phyloP scores from a whole-genome alignment of 129 eudicot species.

The Escallonia herrerae region DNA sequence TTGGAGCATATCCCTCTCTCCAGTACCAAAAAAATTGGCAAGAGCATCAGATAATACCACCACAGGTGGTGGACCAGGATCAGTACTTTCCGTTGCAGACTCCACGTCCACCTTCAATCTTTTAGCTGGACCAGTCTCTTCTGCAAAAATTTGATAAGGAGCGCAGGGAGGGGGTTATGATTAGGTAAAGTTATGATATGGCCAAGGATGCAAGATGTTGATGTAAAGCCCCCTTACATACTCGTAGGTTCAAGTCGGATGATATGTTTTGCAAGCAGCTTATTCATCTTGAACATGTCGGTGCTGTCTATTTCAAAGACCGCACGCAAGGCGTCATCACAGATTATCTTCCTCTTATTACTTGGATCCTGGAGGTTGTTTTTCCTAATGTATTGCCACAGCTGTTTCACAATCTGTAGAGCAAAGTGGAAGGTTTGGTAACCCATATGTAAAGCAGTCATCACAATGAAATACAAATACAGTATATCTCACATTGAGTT shows the following conservation, averaged over 20 bases:
- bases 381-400: constrained; percentile 91
- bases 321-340: constrained; percentile 83
- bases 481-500: too few species aligned
- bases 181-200: not conserved
- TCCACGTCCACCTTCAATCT: constrained; percentile 45
- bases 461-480: too few species aligned
- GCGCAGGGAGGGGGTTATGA: not conserved
- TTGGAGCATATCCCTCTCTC: constrained; percentile 68
- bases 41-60: constrained; percentile 76
- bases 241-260: constrained; percentile 79
- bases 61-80: constrained; percentile 15
- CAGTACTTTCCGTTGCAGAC: constrained; percentile 37
- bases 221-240: constrained; percentile 22
- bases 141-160: constrained; percentile 29
- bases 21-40: constrained; percentile 66
- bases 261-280: constrained; percentile 83
- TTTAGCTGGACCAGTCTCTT: constrained; percentile 52
- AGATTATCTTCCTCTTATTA: constrained; percentile 87
- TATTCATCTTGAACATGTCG: constrained; percentile 97
- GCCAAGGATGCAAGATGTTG: not conserved
- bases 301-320: constrained; percentile 84
- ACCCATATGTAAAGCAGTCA: not conserved
- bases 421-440: constrained; percentile 12
- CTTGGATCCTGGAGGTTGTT: constrained; percentile 92
- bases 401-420: constrained; percentile 83